Conservation (phyloP, 1,284 basidiomycete genomes). For the Heterobasidion occidentale region DNA sequence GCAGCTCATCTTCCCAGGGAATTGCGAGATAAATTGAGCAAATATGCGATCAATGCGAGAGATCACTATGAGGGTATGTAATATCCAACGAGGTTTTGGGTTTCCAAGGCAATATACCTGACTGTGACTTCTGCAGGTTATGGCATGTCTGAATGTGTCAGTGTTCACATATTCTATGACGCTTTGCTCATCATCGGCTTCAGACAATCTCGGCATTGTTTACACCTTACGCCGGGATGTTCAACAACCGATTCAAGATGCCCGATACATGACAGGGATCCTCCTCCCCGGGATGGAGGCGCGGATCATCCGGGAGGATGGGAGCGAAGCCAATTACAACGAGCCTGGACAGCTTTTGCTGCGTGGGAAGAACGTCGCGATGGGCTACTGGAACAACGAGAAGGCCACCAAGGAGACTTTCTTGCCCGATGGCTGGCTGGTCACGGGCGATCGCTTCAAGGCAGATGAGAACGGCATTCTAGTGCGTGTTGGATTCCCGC, state of each 20-base stretch:
- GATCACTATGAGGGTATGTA: conserved; percentile 41
- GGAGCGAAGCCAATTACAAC: conserved; percentile 40
- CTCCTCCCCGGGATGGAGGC: conserved; percentile 58
- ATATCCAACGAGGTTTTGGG: background rate
- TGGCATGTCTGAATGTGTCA: conserved; percentile 69
- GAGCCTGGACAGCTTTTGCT: conserved; percentile 65
- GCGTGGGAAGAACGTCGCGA: conserved; percentile 40
- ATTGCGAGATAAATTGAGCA: conserved; percentile 33
- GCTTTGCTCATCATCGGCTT: background rate
- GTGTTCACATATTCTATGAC: conserved; percentile 14
- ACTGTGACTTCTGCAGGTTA: conserved; percentile 39
- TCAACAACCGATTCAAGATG: conserved; percentile 33
- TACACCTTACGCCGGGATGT: conserved; percentile 36
- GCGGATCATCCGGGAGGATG: conserved; percentile 52
- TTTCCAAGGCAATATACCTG: background rate
- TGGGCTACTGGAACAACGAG: conserved; percentile 68
- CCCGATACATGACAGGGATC: conserved; percentile 45
- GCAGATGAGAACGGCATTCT: conserved; percentile 55
- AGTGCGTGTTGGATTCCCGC: conserved; percentile 36
- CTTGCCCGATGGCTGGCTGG: conserved; percentile 54
- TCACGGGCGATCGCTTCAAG: conserved; percentile 63
- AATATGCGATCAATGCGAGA: conserved; percentile 27
- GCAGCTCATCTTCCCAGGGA: conserved; percentile 62
- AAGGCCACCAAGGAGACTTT: conserved; percentile 60
- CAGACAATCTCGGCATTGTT: conserved; percentile 51